phyloP scores from a whole-genome alignment of 1,139 yeast species.

The Meyerozyma elateridarum region DNA sequence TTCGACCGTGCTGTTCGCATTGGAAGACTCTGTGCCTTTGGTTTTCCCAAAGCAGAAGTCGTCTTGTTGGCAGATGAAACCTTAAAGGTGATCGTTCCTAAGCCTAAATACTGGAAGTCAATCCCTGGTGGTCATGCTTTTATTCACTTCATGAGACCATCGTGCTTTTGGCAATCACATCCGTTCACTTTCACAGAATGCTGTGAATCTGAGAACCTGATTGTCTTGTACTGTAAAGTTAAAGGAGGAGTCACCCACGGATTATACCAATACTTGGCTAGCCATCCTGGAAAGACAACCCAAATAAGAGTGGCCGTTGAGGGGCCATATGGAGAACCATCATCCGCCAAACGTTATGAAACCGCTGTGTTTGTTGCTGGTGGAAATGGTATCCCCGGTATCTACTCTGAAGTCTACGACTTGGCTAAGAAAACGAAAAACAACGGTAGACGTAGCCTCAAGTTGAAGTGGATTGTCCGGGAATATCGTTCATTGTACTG shows the following conservation, averaged over 20 bases:
- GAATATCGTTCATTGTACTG: constrained; percentile 41
- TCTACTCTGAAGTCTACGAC: constrained; percentile 33
- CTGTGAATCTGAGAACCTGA: constrained; percentile 20
- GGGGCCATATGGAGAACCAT: constrained; percentile 44
- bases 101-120: constrained; percentile 37
- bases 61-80: constrained; percentile 34
- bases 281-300: constrained; percentile 21
- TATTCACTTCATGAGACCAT: constrained; percentile 35
- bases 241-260: constrained; percentile 34
- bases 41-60: constrained; percentile 34
- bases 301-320: constrained; percentile 36
- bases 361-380: constrained; percentile 39
- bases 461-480: constrained; percentile 50
- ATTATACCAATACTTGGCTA: constrained; percentile 26
- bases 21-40: constrained; percentile 29
- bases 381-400: constrained; percentile 48
- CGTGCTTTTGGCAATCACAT: constrained; percentile 37
- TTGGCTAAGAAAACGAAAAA: constrained; percentile 16
- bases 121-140: constrained; percentile 52
- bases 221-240: constrained; percentile 18
- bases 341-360: constrained; percentile 31
- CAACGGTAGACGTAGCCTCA: constrained; percentile 21
- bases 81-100: constrained; percentile 36
- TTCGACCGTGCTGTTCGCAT: constrained; percentile 40
- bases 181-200: constrained; percentile 43